Evolutionary conservation across 306 rosid genomes (phyloP), one percentile per base, ranked within the genome.

Genomic region (Casuarina equisetifolia): DNA sequence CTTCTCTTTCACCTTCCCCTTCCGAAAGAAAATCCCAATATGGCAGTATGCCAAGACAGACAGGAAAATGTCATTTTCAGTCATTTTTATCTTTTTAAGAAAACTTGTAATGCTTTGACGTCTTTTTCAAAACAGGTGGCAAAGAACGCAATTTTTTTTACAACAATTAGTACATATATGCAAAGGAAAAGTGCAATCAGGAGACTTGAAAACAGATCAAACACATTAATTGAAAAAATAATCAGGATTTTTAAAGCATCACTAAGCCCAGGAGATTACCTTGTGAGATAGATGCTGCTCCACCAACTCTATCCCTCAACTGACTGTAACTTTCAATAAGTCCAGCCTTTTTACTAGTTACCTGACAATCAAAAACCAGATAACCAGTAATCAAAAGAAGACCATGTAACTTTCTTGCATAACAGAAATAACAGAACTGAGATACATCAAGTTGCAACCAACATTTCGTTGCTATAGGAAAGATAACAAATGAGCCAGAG

Each of bases 301-400:
- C 89, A 79, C 93, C 89, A 48, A 92, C 82, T 86, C 85, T 96
- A 79, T 82, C 84, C 86, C 89, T 86, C 91, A 96, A 85, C 72
- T 81, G 90, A 85, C 81, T 82, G 83, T 79, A 79, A 57, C 86
- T 82, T 87, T 91, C 96, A 59, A 96, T 92, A 83, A 87, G 83
- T 17, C 94, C 86, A 1, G 94, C 92, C 85, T 96, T 96, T 84
- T 96, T 92, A 76, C 89, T 80, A 63, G 99, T 92, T 73, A 96
- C 99, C 99, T 92, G 70, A 52, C 25, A 59, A 74, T 76, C 63
- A 78, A 77, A 73, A 45, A 76, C 49, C 69, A 69, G 5, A 70
- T n/a, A 35, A 25, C 54, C 74, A 67, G 13, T 67, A 17, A 67
- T 2, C 16, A 42, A 42, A 66, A 67, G 19, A 67, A 7, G 36